Evolutionary conservation across 78 protist species (phyloP).

Genomic region (Planoprotostelium fungivorum): DNA sequence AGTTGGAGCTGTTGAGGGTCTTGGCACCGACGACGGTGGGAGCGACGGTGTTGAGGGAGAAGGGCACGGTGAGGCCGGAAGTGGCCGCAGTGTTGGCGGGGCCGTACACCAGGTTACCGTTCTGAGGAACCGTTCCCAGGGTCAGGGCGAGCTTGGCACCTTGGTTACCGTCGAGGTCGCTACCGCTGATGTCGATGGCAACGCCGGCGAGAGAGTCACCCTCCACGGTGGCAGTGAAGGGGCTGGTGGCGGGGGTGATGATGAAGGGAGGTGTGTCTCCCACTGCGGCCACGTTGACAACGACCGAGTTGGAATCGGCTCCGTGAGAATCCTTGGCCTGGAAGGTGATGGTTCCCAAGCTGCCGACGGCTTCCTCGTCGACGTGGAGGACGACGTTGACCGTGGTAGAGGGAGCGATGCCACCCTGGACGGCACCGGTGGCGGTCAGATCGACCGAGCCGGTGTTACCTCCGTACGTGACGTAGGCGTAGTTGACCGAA

Average conservation of each 20-base stretch:
- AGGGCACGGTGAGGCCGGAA: background rate
- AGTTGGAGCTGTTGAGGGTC: background rate
- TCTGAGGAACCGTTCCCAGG: background rate
- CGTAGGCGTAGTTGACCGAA: background rate
- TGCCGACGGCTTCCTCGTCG: background rate
- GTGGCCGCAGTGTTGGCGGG: background rate
- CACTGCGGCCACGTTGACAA: background rate
- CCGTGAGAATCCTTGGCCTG: background rate
- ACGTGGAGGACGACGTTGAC: background rate
- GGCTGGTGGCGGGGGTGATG: background rate
- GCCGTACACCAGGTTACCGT: background rate
- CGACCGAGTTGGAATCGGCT: background rate
- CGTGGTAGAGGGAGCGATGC: background rate
- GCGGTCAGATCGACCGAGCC: background rate
- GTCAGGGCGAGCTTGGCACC: background rate
- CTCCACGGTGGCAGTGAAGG: background rate
- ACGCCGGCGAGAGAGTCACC: background rate
- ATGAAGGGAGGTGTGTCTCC: background rate
- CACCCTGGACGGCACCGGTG: background rate
- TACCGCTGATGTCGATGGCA: background rate
- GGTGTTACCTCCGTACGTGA: background rate
- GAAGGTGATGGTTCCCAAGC: background rate
- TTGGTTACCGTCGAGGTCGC: background rate
- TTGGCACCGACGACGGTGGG: background rate
- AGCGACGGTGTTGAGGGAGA: background rate